Evolutionary conservation across 2,329 filamentous ascomycete species (phyloP).

Genomic region (Apiospora rasikravindrae): DNA sequence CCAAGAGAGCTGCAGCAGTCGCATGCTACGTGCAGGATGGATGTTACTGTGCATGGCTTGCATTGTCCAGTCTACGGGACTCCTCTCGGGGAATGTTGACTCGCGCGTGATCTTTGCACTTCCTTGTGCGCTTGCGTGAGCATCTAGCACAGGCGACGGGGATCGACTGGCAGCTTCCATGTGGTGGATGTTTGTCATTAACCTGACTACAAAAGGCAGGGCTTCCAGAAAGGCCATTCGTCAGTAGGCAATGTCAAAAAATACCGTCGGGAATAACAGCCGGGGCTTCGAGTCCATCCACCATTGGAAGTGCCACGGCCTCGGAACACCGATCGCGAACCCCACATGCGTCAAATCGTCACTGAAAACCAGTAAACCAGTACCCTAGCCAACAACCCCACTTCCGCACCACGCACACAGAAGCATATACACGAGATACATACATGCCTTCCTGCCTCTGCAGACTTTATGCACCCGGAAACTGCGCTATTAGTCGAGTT

Average conservation of each 20-base stretch:
- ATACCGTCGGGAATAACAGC: background rate
- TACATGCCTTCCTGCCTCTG: background rate
- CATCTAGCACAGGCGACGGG: too few species aligned
- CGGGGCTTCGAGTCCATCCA: background rate
- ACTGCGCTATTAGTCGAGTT: background rate
- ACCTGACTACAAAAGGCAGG: background rate
- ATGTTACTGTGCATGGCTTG: background rate
- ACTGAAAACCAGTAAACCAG: background rate
- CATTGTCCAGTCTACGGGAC: background rate
- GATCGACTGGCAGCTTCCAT: background rate
- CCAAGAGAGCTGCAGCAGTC: background rate
- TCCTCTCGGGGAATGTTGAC: background rate
- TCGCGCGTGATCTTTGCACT: background rate
- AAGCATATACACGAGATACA: background rate
- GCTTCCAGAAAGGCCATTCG: background rate
- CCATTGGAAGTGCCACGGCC: background rate
- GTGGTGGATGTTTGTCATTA: background rate
- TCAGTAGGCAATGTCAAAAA: background rate
- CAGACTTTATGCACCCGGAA: background rate
- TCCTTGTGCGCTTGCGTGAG: background rate
- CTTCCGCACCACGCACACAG: background rate
- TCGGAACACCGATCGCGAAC: slow-evolving; percentile 15
- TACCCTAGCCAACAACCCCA: background rate
- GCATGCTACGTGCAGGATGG: background rate
- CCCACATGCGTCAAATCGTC: slow-evolving; percentile 4